Evolutionary conservation across 106 monocot genomes (phyloP).

Genomic region (Allium cepa): DNA sequence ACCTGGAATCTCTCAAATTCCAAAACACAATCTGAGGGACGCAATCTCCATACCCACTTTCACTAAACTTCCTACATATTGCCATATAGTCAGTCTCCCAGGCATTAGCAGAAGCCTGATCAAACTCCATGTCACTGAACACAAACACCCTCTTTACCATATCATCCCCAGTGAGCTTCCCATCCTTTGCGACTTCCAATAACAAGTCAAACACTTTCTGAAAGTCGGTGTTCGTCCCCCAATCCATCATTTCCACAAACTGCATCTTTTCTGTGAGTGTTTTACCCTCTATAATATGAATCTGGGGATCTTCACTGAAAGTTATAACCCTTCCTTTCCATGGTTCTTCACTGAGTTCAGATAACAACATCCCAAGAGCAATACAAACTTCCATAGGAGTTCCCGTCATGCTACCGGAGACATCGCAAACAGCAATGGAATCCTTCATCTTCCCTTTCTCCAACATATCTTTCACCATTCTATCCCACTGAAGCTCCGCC

Average conservation of each 20-base stretch:
- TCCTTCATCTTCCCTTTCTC: slow-evolving; percentile 41
- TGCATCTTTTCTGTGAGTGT: slow-evolving; percentile 34
- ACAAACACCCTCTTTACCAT: slow-evolving; percentile 71
- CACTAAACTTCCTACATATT: slow-evolving; percentile 43
- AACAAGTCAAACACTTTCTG: slow-evolving; percentile 51
- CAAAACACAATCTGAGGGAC: slow-evolving; percentile 55
- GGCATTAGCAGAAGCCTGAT: slow-evolving; percentile 29
- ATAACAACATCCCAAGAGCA: slow-evolving; percentile 51
- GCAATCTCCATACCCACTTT: slow-evolving; percentile 20
- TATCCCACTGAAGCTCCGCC: slow-evolving; percentile 67
- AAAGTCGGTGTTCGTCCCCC: slow-evolving; percentile 50
- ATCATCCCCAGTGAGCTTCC: slow-evolving; percentile 21
- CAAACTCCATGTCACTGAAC: slow-evolving; percentile 85
- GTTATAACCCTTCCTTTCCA: slow-evolving; percentile 71
- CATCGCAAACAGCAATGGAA: slow-evolving; percentile 73
- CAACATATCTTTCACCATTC: slow-evolving; percentile 49
- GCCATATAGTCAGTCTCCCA: slow-evolving; percentile 76
- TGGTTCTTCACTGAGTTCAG: slow-evolving; percentile 72
- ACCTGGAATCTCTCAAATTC: slow-evolving; percentile 40
- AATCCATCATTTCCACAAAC: slow-evolving; percentile 35
- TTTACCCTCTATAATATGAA: slow-evolving; percentile 39
- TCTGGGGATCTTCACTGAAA: slow-evolving; percentile 27
- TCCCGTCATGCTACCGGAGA: slow-evolving; percentile 60
- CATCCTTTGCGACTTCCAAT: slow-evolving; percentile 28
- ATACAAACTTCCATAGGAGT: slow-evolving; percentile 60